Conservation (phyloP, 2,329 filamentous ascomycete species). For the Phialophora chinensis region DNA sequence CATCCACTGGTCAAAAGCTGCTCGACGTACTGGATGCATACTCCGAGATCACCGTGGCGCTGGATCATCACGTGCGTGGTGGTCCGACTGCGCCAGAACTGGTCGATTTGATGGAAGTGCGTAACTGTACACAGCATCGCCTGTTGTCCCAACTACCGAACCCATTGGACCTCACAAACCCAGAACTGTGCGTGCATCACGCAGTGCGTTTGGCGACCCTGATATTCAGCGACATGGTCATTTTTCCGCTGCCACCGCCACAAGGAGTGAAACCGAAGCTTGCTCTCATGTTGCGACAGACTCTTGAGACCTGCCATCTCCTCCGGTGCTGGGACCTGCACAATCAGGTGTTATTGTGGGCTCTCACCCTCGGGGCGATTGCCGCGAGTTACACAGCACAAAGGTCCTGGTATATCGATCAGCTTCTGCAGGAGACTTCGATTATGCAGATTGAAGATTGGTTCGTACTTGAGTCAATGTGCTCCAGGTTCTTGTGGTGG, state of each 20-base stretch:
- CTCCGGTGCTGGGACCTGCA: constrained; percentile 27
- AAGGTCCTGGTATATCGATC: constrained; percentile 27
- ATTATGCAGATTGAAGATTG: constrained; percentile 27
- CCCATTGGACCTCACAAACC: constrained; percentile 6
- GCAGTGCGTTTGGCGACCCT: constrained; percentile 26
- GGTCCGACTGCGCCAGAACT: constrained; percentile 32
- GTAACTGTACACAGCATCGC: constrained; percentile 29
- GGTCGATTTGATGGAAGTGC: constrained; percentile 29
- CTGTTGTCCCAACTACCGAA: constrained; percentile 24
- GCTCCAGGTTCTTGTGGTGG: constrained; percentile 34
- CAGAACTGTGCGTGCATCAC: constrained; percentile 22
- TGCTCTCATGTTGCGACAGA: constrained; percentile 24
- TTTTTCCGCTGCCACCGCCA: constrained; percentile 30
- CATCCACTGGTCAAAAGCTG: constrained; percentile 14
- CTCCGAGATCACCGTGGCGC: constrained; percentile 27
- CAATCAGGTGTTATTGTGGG: constrained; percentile 31
- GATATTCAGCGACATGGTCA: constrained; percentile 34
- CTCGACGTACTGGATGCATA: constrained; percentile 22
- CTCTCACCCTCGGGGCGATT: constrained; percentile 28
- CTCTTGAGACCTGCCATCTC: constrained; percentile 22
- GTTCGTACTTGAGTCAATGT: constrained; percentile 24
- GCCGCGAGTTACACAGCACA: constrained; percentile 23
- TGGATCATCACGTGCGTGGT: constrained; percentile 31
- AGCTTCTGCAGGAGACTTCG: constrained; percentile 22
- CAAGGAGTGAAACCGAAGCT: constrained; percentile 27